Base-by-base conservation (phyloP, 1,284 basidiomycete genomes). In the Ceratorhiza oryzae-sativae region DNA sequence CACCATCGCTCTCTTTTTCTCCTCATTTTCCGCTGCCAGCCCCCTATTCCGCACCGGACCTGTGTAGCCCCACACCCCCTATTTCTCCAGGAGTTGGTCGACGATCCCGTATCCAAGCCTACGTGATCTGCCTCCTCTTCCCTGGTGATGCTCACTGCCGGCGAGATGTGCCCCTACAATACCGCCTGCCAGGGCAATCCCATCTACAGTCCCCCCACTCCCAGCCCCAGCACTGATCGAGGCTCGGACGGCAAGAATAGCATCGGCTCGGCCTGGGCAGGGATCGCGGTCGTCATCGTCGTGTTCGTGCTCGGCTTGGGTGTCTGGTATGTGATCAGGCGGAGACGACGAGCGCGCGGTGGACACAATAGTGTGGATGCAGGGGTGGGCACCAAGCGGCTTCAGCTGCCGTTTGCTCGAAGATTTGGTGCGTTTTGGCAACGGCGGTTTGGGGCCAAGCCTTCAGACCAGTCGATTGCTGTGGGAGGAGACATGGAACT, bases 221-320 rank as follows among this genome's bases (percentile, higher is more conserved):
- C 63, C 12, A 41, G 55, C 36, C 12, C 49, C 3, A 55, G 41
- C 25, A 67, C 49, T 49, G 63, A 67, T 30, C 34, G 41, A 18
- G 63, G 55, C 20, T 30, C 25, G 10, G 63, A 67, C 23, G 36
- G 25, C 9, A 36, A 20, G n/a, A 10, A 48, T 8, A 51, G 23
- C 34, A 42, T 25, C 32, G 41, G 39, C 23, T 49, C 63, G n/a
- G 63, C 63, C 18, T 67, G 63, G 63, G 63, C 63, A 42, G 63
- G 63, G n/a, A 67, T 67, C 34, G 63, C 63, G 25, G 63, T 67
- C 13, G 63, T 67, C 15, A 42, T 67, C 36, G 63, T 67, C 48
- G 30, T 41, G 48, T 48, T 67, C 8, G 48, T 55, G 34, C 49
- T 67, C 20, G 36, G 49, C 9, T 12, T 27, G 36, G 63, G 34